phyloP scores from a whole-genome alignment of 257 asterid species.

The Leonotis leonurus region DNA sequence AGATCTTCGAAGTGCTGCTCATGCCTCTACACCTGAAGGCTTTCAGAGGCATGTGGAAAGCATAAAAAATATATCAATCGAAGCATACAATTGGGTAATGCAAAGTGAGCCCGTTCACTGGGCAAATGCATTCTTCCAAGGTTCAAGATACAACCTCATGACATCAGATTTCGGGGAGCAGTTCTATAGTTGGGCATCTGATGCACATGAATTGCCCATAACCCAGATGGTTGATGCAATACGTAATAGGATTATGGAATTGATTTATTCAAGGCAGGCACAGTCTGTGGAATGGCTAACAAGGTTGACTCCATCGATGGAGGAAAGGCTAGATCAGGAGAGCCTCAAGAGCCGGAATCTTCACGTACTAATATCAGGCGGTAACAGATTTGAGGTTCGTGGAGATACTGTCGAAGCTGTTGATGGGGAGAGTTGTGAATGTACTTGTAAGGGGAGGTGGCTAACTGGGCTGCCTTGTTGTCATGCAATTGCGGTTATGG shows the following conservation, averaged over 20 bases:
- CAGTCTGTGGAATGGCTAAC: slow-evolving; percentile 63
- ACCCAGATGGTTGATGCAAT: slow-evolving; percentile 89
- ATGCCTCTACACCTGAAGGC: slow-evolving; percentile 55
- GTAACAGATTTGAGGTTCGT: slow-evolving; percentile 60
- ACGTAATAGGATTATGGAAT: slow-evolving; percentile 59
- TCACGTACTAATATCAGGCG: slow-evolving; percentile 34
- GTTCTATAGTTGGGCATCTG: slow-evolving; percentile 82
- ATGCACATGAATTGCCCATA: slow-evolving; percentile 86
- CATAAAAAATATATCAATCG: slow-evolving; percentile 64
- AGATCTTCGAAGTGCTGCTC: slow-evolving; percentile 71
- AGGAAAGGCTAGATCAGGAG: slow-evolving; percentile 69
- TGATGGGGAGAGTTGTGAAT: slow-evolving; percentile 53
- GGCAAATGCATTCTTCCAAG: slow-evolving; percentile 80
- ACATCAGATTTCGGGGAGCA: slow-evolving; percentile 73
- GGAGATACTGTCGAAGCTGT: slow-evolving; percentile 68
- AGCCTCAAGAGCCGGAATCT: slow-evolving; percentile 42
- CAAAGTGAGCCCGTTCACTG: slow-evolving; percentile 87
- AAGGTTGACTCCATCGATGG: slow-evolving; percentile 76
- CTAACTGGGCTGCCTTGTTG: slow-evolving; percentile 80
- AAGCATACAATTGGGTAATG: slow-evolving; percentile 84
- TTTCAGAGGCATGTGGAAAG: slow-evolving; percentile 66
- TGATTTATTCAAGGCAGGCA: slow-evolving; percentile 46
- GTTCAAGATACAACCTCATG: slow-evolving; percentile 78
- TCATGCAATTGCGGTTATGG: slow-evolving; percentile 69
- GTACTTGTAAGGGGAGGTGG: slow-evolving; percentile 79